These are phyloP conservation scores for Colletotrichum sp. DNA, from an alignment of 2,329 filamentous ascomycete genomes.

Conservation along the genomic window DNA sequence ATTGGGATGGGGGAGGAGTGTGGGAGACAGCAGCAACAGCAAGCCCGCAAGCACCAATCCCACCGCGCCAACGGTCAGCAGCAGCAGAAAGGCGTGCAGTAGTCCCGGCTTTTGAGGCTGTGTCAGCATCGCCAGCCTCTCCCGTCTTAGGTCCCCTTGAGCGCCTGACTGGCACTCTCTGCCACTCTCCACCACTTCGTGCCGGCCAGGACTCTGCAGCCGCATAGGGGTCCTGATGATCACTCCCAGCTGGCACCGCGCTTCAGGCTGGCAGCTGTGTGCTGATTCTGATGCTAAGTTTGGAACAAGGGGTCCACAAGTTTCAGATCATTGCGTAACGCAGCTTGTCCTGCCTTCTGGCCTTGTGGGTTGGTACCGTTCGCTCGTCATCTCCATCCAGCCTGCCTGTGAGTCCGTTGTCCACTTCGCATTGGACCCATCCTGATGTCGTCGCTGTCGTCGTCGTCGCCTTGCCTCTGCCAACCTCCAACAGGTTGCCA, in stretches of 20 bases:
- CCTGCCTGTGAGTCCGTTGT: not conserved
- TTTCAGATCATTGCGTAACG: slow-evolving; percentile 19
- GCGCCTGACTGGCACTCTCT: not conserved
- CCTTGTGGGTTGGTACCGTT: not conserved
- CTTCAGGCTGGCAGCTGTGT: not conserved
- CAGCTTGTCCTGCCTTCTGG: not conserved
- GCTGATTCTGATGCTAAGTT: slow-evolving; percentile 12
- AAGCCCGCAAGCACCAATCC: not conserved
- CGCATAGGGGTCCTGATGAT: not conserved
- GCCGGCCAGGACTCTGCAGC: not conserved
- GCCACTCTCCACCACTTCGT: not conserved
- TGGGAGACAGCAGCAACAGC: not conserved
- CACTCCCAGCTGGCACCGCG: not conserved
- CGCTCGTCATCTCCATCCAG: not conserved
- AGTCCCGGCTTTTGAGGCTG: slow-evolving; percentile 20
- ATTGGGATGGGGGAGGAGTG: not conserved
- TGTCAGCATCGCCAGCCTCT: slow-evolving; percentile 23
- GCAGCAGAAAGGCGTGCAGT: slow-evolving; percentile 12
- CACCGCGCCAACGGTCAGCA: not conserved
- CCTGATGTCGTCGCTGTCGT: not conserved
- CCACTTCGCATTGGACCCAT: not conserved
- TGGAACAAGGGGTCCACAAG: slow-evolving; percentile 14
- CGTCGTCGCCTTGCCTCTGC: not conserved
- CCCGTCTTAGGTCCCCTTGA: not conserved
- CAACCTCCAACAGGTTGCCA: not conserved